phyloP scores from a whole-genome alignment of 331 rosid species.

The Arachis monticola region DNA sequence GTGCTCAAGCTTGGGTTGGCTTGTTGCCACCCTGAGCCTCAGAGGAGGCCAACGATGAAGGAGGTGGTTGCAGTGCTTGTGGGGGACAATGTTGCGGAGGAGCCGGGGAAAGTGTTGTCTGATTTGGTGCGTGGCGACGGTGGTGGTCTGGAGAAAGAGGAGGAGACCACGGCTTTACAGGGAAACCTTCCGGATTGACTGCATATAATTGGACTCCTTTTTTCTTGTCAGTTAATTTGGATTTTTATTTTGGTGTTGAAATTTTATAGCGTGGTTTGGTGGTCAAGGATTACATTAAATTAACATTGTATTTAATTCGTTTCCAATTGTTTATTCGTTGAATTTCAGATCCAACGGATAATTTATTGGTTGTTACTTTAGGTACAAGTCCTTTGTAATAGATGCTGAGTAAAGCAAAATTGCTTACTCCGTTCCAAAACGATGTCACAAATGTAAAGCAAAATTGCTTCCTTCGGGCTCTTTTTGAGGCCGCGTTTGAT shows the following conservation, averaged over 20 bases:
- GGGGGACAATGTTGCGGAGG: constrained; percentile 48
- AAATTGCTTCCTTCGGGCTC: too few relatives aligned
- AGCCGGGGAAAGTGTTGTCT: constrained; percentile 54
- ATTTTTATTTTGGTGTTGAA: background rate
- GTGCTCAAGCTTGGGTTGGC: constrained; percentile 81
- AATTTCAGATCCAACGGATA: background rate
- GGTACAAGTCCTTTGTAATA: background rate
- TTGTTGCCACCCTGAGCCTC: constrained; percentile 87
- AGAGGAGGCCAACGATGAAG: constrained; percentile 74
- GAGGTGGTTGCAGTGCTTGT: constrained; percentile 70
- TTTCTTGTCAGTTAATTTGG: background rate
- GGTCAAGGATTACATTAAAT: background rate
- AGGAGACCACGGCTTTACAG: constrained; percentile 30
- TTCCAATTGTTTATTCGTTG: constrained; percentile 32
- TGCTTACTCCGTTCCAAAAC: background rate
- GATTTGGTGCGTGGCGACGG: constrained; percentile 40
- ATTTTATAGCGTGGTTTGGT: constrained; percentile 22
- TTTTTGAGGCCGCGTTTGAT: too few relatives aligned
- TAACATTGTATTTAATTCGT: background rate
- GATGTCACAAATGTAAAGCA: too few relatives aligned
- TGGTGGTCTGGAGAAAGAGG: constrained; percentile 12
- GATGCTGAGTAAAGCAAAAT: constrained; percentile 8
- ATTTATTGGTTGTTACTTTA: background rate
- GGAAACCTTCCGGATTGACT: constrained; percentile 21
- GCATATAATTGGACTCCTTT: constrained; percentile 15